Evolutionary conservation across 2,329 filamentous ascomycete genomes (phyloP).

Genomic region (Fusarium sp.): DNA sequence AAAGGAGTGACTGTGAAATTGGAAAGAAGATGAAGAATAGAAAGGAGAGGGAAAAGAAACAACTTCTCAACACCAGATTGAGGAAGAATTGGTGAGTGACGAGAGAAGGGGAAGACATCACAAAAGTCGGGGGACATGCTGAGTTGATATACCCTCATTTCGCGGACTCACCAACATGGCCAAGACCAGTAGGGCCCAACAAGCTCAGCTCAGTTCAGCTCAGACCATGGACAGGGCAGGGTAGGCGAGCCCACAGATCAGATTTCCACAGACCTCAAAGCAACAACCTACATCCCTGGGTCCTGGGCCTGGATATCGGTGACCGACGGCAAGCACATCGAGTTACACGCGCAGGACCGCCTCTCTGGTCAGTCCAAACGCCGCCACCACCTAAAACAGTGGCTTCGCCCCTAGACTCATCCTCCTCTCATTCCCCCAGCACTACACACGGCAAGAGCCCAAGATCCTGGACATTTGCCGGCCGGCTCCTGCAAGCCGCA

Average conservation of each 20-base stretch:
- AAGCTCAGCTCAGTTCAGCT: conserved; percentile 15
- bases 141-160: conserved; percentile 34
- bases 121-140: conserved; percentile 4
- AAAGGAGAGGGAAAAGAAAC: conserved; percentile 15
- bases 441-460: neutral
- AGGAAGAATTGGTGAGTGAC: conserved; percentile 33
- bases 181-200: neutral
- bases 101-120: conserved; percentile 7
- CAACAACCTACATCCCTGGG: neutral
- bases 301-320: neutral
- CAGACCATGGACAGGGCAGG: conserved; percentile 8
- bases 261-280: conserved; percentile 2
- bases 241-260: conserved; percentile 1
- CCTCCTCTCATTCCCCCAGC: conserved; percentile 22
- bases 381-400: conserved; percentile 37
- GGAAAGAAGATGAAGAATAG: conserved; percentile 29
- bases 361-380: conserved; percentile 9
- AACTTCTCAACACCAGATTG: conserved; percentile 35
- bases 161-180: conserved; percentile 10
- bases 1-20: conserved; percentile 37
- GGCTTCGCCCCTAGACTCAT: conserved; percentile 31
- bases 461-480: neutral
- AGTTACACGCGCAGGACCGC: conserved; percentile 29
- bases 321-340: neutral
- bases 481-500: conserved; percentile 1